phyloP scores from a whole-genome alignment of 1,139 yeast genomes.

The Geotrichum carabidarum region DNA sequence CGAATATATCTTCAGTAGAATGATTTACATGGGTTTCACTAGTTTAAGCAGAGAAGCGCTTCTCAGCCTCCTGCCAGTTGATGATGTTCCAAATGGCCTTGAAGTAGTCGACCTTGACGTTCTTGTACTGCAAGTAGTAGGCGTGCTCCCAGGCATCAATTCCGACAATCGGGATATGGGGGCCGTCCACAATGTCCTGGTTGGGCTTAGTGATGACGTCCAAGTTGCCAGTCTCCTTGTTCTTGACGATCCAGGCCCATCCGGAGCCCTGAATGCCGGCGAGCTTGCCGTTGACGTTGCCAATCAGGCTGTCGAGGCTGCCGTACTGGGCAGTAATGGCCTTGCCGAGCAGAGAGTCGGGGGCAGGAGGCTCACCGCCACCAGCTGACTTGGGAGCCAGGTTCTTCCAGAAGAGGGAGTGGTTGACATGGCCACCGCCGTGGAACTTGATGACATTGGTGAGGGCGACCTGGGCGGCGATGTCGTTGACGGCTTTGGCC shows the following conservation, averaged over 20 bases:
- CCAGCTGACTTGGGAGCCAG: slow-evolving; percentile 76
- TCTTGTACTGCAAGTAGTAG: slow-evolving; percentile 91
- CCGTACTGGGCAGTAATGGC: slow-evolving; percentile 69
- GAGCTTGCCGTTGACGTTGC: slow-evolving; percentile 65
- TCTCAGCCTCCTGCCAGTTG: slow-evolving; percentile 93
- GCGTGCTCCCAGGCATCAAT: slow-evolving; percentile 99
- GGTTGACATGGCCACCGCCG: slow-evolving; percentile 92
- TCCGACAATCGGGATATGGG: slow-evolving; percentile 75
- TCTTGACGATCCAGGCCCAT: slow-evolving; percentile 93
- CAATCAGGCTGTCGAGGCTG: slow-evolving; percentile 65
- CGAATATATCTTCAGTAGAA: neutral
- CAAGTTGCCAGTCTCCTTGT: slow-evolving; percentile 71
- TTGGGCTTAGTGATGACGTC: slow-evolving; percentile 83
- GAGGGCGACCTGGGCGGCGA: slow-evolving; percentile 60
- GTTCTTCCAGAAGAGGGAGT: slow-evolving; percentile 84
- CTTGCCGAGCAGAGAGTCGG: slow-evolving; percentile 53
- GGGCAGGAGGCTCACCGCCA: slow-evolving; percentile 78
- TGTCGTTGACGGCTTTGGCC: slow-evolving; percentile 62
- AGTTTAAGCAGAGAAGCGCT: slow-evolving; percentile 45
- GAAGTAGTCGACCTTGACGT: slow-evolving; percentile 91
- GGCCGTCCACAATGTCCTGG: slow-evolving; percentile 83
- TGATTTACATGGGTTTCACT: neutral
- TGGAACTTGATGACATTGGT: slow-evolving; percentile 85
- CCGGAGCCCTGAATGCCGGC: slow-evolving; percentile 97
- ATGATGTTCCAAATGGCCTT: slow-evolving; percentile 95